A percentile compares a stretch with the other conserved stretches of the same genome.
These are phyloP conservation scores for Xylaria sp. DNA, from an alignment of 495 filamentous ascomycete species.

Conservation along the genomic window DNA sequence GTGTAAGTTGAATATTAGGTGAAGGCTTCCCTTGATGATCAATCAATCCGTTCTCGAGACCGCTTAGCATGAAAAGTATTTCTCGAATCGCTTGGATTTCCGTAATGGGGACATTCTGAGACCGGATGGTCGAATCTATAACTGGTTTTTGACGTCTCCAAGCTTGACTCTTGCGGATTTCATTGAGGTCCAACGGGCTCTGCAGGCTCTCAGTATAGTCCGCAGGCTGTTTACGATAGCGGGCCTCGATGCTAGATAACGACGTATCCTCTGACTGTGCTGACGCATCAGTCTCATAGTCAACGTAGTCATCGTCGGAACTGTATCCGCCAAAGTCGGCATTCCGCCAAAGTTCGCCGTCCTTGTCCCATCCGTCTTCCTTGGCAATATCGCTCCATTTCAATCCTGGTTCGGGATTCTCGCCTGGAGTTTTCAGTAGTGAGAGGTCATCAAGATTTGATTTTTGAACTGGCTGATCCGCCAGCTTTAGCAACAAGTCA, in stretches of 20 bases:
- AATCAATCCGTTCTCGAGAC: slow-evolving; percentile 78
- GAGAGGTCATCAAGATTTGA: slow-evolving; percentile 69
- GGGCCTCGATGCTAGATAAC: slow-evolving; percentile 49
- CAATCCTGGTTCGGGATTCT: slow-evolving; percentile 52
- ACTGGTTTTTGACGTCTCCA: slow-evolving; percentile 55
- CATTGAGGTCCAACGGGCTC: slow-evolving; percentile 52
- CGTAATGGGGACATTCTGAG: slow-evolving; percentile 61
- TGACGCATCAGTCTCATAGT: slow-evolving; percentile 46
- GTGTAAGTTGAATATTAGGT: slow-evolving; percentile 45
- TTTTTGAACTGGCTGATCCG: slow-evolving; percentile 77
- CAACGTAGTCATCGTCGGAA: slow-evolving; percentile 57
- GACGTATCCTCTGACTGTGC: slow-evolving; percentile 47
- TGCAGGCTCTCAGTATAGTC: slow-evolving; percentile 43
- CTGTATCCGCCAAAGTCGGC: slow-evolving; percentile 77
- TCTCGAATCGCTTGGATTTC: slow-evolving; percentile 81
- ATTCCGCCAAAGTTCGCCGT: slow-evolving; percentile 78
- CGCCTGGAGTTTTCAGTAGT: slow-evolving; percentile 51
- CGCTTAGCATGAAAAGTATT: slow-evolving; percentile 81
- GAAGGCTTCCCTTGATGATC: slow-evolving; percentile 47
- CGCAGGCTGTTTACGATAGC: slow-evolving; percentile 45
- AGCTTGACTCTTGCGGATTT: slow-evolving; percentile 66
- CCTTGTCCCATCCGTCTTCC: slow-evolving; percentile 72
- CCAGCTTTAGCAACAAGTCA: slow-evolving; percentile 79
- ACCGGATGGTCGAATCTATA: slow-evolving; percentile 35
- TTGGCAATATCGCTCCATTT: slow-evolving; percentile 79